Base-by-base conservation (phyloP, 2,329 filamentous ascomycete genomes). In the Escovopsis sp. region DNA sequence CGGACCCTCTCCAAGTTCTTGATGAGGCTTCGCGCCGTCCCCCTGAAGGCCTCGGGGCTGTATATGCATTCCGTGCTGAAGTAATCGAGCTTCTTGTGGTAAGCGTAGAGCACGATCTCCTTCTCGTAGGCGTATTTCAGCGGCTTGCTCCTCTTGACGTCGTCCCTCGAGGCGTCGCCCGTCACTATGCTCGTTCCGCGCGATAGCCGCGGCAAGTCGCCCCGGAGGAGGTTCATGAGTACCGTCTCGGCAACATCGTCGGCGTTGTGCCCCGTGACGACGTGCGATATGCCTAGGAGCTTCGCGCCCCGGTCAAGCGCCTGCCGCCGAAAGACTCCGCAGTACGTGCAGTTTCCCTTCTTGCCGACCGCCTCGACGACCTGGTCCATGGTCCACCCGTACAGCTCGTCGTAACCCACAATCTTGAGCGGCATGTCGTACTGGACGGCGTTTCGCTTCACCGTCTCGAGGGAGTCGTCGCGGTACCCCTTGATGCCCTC, bases 331-430 rank as follows among this genome's bases (percentile, higher is more conserved):
- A 98, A 98, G 14, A 98, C 91, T 12, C 91, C 91, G 55, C 91
- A 98, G 56, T 98, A 98, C 27, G 93, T 98, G 71, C 91, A 98
- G 62, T 98, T 98, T 27, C 89, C 88, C 61, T 95, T 96, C 66
- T 95, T 96, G 12, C 91, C 91, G 39, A 98, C 84, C 38, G 89
- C 85, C 53, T 88, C 84, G 4, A 98, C 93, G 9, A 98, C 91
- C 56, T 96, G 86, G 56, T 98, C 91, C 91, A 98, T 98, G 1
- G 88, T 95, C 91, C 91, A 98, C 8, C 89, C 91, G 58, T 98
- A 98, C 9, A 98, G 68, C 54, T 95, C 84, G 41, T 81, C 81
- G 54, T 98, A 98, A 39, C 89, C 87, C 39, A 98, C 77, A 43
- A 98, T 94, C 52, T 86, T 84, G 39, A 98, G 66, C 0, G 84